phyloP scores from a whole-genome alignment of 169 alveolate species.

The Plasmodium gaboni region DNA sequence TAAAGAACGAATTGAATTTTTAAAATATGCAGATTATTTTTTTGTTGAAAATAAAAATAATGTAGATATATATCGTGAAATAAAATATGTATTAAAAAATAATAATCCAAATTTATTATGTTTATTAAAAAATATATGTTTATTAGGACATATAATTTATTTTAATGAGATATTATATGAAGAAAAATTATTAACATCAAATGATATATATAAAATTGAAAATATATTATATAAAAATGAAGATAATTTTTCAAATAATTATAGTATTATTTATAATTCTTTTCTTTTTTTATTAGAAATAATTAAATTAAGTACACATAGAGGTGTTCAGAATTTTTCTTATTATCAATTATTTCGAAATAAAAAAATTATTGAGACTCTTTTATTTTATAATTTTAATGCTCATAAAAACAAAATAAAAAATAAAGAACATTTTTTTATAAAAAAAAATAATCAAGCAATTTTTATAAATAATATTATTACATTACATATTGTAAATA shows the following conservation, averaged over 20 bases:
- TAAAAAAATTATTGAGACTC: neutral
- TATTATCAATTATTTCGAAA: slow-evolving; percentile 36
- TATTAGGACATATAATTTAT: slow-evolving; percentile 42
- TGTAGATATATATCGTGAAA: slow-evolving; percentile 19
- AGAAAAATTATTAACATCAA: slow-evolving; percentile 31
- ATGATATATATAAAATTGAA: slow-evolving; percentile 2
- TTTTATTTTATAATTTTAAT: slow-evolving; percentile 11
- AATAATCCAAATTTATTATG: slow-evolving; percentile 12
- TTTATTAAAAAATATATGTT: slow-evolving; percentile 35
- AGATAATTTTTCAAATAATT: slow-evolving; percentile 3
- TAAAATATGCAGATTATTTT: slow-evolving; percentile 33
- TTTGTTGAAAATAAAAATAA: slow-evolving; percentile 21
- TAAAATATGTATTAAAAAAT: slow-evolving; percentile 28
- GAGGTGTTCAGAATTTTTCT: slow-evolving; percentile 29
- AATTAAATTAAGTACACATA: slow-evolving; percentile 45
- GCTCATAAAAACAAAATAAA: slow-evolving; percentile 6
- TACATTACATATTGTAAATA: slow-evolving; percentile 17
- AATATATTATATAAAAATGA: slow-evolving; percentile 46
- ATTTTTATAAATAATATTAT: slow-evolving; percentile 19
- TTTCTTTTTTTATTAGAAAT: slow-evolving; percentile 29
- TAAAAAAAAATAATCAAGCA: slow-evolving; percentile 39
- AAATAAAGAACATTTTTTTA: slow-evolving; percentile 38
- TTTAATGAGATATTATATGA: slow-evolving; percentile 12
- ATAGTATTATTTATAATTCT: slow-evolving; percentile 29
- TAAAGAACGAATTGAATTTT: slow-evolving; percentile 7